Base-by-base conservation (phyloP, 176 grass and related monocot genomes). In the Triticum timopheevii region DNA sequence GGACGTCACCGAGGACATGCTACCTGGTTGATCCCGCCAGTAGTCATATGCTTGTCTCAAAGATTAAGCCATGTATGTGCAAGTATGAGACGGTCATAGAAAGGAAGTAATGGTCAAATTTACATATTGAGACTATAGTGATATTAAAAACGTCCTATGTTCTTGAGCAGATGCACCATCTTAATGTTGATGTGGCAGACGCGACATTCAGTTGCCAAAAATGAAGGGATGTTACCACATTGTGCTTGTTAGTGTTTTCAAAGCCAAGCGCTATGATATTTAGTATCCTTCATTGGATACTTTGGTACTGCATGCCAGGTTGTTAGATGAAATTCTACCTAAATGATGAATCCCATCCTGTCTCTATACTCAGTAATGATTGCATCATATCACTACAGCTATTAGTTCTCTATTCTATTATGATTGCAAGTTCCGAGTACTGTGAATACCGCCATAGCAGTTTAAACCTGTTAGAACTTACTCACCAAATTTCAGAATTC, bases 371-470 rank as follows among this genome's bases (percentile, higher is more conserved):
- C 45, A 22, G 22, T 17, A 25, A 11, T 36, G 12, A 33, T 8
- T 70, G 6, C 39, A 58, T 8, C 54, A 59, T 65, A 73, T 65
- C 13, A 38, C 4, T 54, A 28, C 49, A 4, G 7, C 10, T 52
- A 74, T 49, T 73, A 47, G 24, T 69, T 56, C 17, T 38, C 13
- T 54, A 15, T 28, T 8, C 13, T 67, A 75, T 73, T 30, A 61
- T 85, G 22, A 10, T 61, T 81, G 69, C 72, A 82, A 71, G 72
- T n/a, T 77, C 33, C 20, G 69, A 34, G 9, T 52, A 76, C 20
- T 0, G 16, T 31, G 16, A 11, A 77, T 77, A 34, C 47, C 17
- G 20, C 19, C 50, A 2, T 76, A 52, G 25, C 8, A 4, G 73
- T 62, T 62, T 59, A 59, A 58, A 59, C 54, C 54, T 59, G 19